A percentile compares a stretch with the other conserved stretches of the same genome.
Evolutionary conservation across 2,329 filamentous ascomycete genomes (phyloP).

Genomic region (Fusarium agapanthi): DNA sequence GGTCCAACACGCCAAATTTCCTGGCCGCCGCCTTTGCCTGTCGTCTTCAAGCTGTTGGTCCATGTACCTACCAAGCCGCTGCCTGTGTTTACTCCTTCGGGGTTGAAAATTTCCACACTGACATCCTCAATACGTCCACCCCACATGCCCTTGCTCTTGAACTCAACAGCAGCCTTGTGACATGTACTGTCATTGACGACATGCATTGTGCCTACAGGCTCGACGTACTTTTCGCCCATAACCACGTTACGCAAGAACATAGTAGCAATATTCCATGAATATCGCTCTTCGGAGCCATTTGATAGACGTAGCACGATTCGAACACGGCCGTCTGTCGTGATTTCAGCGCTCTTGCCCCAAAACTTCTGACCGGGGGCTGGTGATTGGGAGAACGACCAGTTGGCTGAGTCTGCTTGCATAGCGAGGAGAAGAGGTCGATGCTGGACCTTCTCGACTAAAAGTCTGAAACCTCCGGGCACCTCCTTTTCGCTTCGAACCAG

Average conservation of each 20-base stretch:
- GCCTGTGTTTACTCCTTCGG: slow-evolving; percentile 71
- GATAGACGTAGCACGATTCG: slow-evolving; percentile 74
- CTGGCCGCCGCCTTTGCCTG: slow-evolving; percentile 67
- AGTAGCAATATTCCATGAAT: slow-evolving; percentile 88
- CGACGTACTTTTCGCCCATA: slow-evolving; percentile 97
- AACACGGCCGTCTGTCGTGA: slow-evolving; percentile 90
- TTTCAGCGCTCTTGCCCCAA: slow-evolving; percentile 96
- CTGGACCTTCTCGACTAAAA: slow-evolving; percentile 94
- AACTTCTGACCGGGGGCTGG: slow-evolving; percentile 95
- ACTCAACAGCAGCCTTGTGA: slow-evolving; percentile 84
- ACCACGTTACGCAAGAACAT: slow-evolving; percentile 96
- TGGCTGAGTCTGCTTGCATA: slow-evolving; percentile 86
- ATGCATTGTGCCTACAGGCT: slow-evolving; percentile 90
- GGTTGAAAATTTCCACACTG: slow-evolving; percentile 74
- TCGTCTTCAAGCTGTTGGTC: slow-evolving; percentile 76
- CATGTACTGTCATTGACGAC: slow-evolving; percentile 86
- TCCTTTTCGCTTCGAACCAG: slow-evolving; percentile 85
- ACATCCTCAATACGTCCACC: slow-evolving; percentile 94
- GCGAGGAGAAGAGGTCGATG: slow-evolving; percentile 93
- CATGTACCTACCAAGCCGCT: slow-evolving; percentile 82
- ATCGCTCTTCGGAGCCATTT: slow-evolving; percentile 79
- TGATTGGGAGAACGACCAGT: slow-evolving; percentile 88
- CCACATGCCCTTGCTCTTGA: slow-evolving; percentile 97
- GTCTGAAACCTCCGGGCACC: slow-evolving; percentile 77
- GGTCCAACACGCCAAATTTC: slow-evolving; percentile 82